Conservation (phyloP, 805 yeast genomes). For the Jamesozyma rosinii region DNA sequence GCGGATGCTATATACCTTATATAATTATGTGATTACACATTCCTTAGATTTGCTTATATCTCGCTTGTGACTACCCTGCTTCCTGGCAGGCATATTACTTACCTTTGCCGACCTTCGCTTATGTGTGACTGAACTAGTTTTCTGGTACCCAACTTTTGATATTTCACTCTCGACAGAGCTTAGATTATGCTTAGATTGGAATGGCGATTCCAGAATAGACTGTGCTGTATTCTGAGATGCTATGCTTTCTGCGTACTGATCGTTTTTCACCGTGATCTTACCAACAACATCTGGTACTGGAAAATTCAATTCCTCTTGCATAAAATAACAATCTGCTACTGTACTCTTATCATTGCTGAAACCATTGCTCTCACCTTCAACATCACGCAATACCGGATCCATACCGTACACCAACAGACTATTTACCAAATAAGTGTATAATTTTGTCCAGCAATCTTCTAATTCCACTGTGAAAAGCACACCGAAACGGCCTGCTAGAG, state of each 20-base stretch:
- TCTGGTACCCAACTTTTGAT: no score
- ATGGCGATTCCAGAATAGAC: background rate
- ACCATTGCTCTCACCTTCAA: background rate
- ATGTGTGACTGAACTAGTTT: background rate
- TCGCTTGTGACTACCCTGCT: background rate
- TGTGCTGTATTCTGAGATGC: background rate
- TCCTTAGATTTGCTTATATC: background rate
- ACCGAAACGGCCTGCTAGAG: slow-evolving; percentile 57
- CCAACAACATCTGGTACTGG: background rate
- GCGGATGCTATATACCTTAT: background rate
- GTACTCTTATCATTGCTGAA: background rate
- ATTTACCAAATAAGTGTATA: slow-evolving; percentile 61
- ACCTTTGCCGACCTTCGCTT: background rate
- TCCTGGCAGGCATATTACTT: background rate
- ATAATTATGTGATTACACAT: background rate
- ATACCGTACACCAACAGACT: slow-evolving; percentile 46
- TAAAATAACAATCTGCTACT: background rate
- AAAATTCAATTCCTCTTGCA: background rate
- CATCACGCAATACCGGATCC: slow-evolving; percentile 25
- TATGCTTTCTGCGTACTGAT: background rate
- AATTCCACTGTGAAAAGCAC: slow-evolving; percentile 45
- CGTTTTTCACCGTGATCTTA: no score
- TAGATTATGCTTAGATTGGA: background rate
- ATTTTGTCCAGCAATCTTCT: slow-evolving; percentile 62
- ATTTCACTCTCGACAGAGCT: background rate